Base-by-base conservation (phyloP, 176 grass and related monocot genomes). In the Olyra latifolia region DNA sequence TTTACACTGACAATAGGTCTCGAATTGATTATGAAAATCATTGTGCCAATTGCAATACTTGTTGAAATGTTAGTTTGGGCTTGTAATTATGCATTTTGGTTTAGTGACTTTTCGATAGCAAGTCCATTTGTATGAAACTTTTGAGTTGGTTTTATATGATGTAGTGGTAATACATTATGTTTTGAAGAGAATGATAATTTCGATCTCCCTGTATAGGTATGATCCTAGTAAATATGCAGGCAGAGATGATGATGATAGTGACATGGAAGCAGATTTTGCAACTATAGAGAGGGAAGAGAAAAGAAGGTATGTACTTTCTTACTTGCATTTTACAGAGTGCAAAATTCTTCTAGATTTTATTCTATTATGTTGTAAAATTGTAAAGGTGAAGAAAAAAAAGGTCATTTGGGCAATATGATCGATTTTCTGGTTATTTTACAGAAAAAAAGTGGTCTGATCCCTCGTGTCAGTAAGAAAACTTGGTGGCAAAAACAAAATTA, bases 201-300 rank as follows among this genome's bases (percentile, higher is more conserved):
- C 77, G 46, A 8, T 15, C 30, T 17, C 82, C 49, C 15, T 77
- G 10, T 90, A 75, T 75, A 99, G 96, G 81, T 99, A 99, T 62
- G 91, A 99, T 77, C 96, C 96, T 81, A 83, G 85, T 68, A 99
- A 57, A 81, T 99, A 87, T 80, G 79, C 81, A 17, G 96, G 86
- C 71, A 84, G 74, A 60, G 96, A 99, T 47, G 96, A 95, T 0
- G 96, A 99, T 90, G 96, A 84, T 25, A 99, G 96, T 76, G 96
- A 99, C 83, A 99, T 99, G 96, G 96, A 99, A 81, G 96, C 94
- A 43, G 93, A 94, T 80, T 99, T 99, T 66, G 88, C 91, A 88
- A 83, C 85, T 38, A 99, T 99, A 58, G 90, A 99, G 59, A 93
- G 83, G 80, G 96, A 99, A 83, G 96, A 99, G 66, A 89, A 38